phyloP scores from a whole-genome alignment of 176 grass and related monocot genomes.

The maize (Zea mays) region Zm-B73-REFERENCE-NAM-5.0 NC_050100.1:16372501-16373000 shows the following conservation, averaged over 20 bases:
- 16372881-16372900: constrained; percentile 20
- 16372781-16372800: constrained; percentile 75
- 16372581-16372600: constrained; percentile 6
- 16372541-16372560: constrained; percentile 24
- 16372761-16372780: constrained; percentile 30
- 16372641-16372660: constrained; percentile 66
- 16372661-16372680: constrained; percentile 98
- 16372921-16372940: background rate
- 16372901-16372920: background rate
- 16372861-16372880: background rate
- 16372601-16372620: constrained; percentile 23
- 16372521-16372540: constrained; percentile 30
- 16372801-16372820: constrained; percentile 99
- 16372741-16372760: constrained; percentile 27
- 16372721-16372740: constrained; percentile 7
- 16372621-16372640: constrained; percentile 4
- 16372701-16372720: constrained; percentile 80
- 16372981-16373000: constrained; percentile 22
- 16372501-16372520: background rate
- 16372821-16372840: constrained; percentile 94
- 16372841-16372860: constrained; percentile 22
- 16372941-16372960: background rate
- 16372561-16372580: constrained; percentile 1
- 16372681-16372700: constrained; percentile 98
- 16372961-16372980: background rate